Percentiles rank a stretch among this genome's conserved stretches.
phyloP scores from a whole-genome alignment of 1,284 basidiomycete genomes.

The Retiboletus flavoniger region DNA sequence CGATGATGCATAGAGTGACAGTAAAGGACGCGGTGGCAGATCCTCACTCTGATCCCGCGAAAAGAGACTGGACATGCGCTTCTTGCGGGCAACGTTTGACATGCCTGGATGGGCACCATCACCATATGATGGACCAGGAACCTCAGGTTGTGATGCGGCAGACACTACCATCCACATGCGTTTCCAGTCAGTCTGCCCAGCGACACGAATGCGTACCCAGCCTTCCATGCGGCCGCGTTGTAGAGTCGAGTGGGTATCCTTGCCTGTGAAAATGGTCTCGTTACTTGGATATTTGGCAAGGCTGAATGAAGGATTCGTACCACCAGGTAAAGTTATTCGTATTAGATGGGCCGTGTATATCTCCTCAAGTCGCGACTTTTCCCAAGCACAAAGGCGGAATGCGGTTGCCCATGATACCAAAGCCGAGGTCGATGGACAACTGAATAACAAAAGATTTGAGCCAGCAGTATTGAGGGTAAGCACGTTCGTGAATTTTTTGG shows the following conservation, averaged over 20 bases:
- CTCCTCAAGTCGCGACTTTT: slow-evolving; percentile 93
- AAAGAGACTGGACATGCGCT: slow-evolving; percentile 70
- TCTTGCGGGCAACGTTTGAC: slow-evolving; percentile 42
- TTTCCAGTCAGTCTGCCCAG: slow-evolving; percentile 96
- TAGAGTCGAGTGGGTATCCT: slow-evolving; percentile 65
- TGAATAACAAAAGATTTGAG: slow-evolving; percentile 87
- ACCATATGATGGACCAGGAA: slow-evolving; percentile 8
- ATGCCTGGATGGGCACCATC: slow-evolving; percentile 16
- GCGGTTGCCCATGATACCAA: slow-evolving; percentile 91
- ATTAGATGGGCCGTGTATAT: slow-evolving; percentile 96
- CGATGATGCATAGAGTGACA: slow-evolving; percentile 58
- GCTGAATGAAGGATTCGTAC: slow-evolving; percentile 36
- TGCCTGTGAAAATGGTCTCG: slow-evolving; percentile 44
- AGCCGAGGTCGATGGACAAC: slow-evolving; percentile 69
- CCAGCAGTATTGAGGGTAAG: slow-evolving; percentile 95
- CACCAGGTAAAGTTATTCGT: slow-evolving; percentile 62
- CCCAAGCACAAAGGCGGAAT: slow-evolving; percentile 90
- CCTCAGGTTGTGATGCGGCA: slow-evolving; percentile 39
- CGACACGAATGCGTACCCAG: slow-evolving; percentile 88
- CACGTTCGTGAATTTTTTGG: slow-evolving; percentile 71
- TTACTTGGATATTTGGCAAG: slow-evolving; percentile 5
- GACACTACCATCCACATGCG: slow-evolving; percentile 84
- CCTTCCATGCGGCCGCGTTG: slow-evolving; percentile 82
- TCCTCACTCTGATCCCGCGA: slow-evolving; percentile 41
- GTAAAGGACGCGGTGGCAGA: slow-evolving; percentile 31